A percentile compares a stretch with the other conserved stretches of the same genome.
Evolutionary conservation across 495 filamentous ascomycete genomes (phyloP).

Genomic region (Lepidopterella palustris): DNA sequence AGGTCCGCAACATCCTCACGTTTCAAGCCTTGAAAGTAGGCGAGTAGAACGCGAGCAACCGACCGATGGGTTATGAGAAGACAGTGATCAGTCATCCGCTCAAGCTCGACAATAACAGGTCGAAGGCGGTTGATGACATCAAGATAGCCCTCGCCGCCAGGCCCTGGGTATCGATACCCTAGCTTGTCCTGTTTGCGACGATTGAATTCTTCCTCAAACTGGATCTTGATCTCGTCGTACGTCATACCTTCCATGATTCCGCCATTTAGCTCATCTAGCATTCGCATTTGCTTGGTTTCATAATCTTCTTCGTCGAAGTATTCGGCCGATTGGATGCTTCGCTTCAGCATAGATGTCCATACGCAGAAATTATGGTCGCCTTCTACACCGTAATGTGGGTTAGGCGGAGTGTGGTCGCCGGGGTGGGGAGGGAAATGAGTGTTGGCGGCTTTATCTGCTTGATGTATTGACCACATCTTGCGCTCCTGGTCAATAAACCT

Average conservation of each 20-base stretch:
- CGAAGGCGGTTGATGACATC: slow-evolving; percentile 93
- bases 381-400: slow-evolving; percentile 63
- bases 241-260: slow-evolving; percentile 91
- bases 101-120: slow-evolving; percentile 93
- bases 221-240: slow-evolving; percentile 75
- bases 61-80: slow-evolving; percentile 85
- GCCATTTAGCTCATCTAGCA: slow-evolving; percentile 94
- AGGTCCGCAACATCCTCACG: slow-evolving; percentile 86
- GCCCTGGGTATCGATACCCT: slow-evolving; percentile 87
- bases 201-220: slow-evolving; percentile 69
- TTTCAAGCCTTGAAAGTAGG: slow-evolving; percentile 89
- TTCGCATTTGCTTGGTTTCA: slow-evolving; percentile 94
- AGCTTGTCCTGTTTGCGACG: slow-evolving; percentile 75
- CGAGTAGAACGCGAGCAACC: slow-evolving; percentile 82
- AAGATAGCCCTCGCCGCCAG: slow-evolving; percentile 91
- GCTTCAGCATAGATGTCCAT: slow-evolving; percentile 94
- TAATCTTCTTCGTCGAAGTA: slow-evolving; percentile 96
- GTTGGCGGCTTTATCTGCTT: slow-evolving; percentile 62
- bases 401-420: slow-evolving; percentile 89
- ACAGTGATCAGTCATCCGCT: slow-evolving; percentile 93
- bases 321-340: slow-evolving; percentile 74
- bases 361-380: slow-evolving; percentile 81
- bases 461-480: slow-evolving; percentile 66
- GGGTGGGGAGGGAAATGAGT: slow-evolving; percentile 73
- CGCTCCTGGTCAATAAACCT: slow-evolving; percentile 71